A percentile compares a stretch with the other conserved stretches of the same genome.
Evolutionary conservation across 768 basidiomycete species (phyloP).

Genomic region (Tulasnella sp.): DNA sequence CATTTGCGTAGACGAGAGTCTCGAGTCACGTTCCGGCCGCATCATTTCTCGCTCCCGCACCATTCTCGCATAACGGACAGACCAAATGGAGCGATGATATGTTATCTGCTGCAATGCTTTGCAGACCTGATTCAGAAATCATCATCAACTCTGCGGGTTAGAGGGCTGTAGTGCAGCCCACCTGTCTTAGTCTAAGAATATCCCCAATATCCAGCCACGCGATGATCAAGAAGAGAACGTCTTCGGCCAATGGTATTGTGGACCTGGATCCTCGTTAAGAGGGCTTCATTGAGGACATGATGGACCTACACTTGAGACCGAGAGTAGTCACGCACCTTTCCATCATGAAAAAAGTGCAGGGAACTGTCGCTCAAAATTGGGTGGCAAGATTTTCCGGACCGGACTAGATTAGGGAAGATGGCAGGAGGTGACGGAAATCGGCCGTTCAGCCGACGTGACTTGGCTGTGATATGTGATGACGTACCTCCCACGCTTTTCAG

Average conservation of each 20-base stretch:
- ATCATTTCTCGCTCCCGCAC: not conserved
- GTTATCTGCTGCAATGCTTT: not conserved
- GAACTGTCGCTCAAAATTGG: not conserved
- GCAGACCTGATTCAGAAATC: not conserved
- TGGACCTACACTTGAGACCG: not conserved
- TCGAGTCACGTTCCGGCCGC: not conserved
- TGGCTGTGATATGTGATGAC: not conserved
- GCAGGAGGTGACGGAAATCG: not conserved
- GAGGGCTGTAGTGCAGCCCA: not conserved
- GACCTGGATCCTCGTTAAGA: not conserved
- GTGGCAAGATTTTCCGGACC: not conserved
- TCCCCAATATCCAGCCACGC: not conserved
- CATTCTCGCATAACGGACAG: not conserved
- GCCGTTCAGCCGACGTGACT: not conserved
- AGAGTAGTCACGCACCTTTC: not conserved
- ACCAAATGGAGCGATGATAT: not conserved
- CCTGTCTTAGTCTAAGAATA: not conserved
- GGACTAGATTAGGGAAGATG: not conserved
- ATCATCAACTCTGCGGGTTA: not conserved
- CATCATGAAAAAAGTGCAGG: not conserved
- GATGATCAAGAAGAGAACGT: not conserved
- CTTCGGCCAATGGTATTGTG: not conserved
- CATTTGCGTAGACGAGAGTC: not conserved
- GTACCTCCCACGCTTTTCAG: not conserved
- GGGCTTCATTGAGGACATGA: not conserved